phyloP scores from a whole-genome alignment of 306 rosid genomes.

The Medicago truncatula region MtrunA17r5.0-ANR NC_053047.1:9087001-9087500 shows the following conservation, averaged over 20 bases:
- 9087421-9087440: too few relatives aligned
- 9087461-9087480: too few relatives aligned
- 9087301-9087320: too few relatives aligned
- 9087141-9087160: constrained; percentile 30
- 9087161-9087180: constrained; percentile 44
- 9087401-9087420: too few relatives aligned
- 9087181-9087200: constrained; percentile 37
- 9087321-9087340: too few relatives aligned
- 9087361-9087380: too few relatives aligned
- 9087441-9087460: too few relatives aligned
- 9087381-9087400: too few relatives aligned
- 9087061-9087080: constrained; percentile 40
- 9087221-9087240: constrained; percentile 43
- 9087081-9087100: constrained; percentile 23
- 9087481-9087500: too few relatives aligned
- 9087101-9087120: constrained; percentile 17
- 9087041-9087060: constrained; percentile 1
- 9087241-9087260: constrained; percentile 31
- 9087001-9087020: constrained; percentile 43
- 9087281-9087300: too few relatives aligned
- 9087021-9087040: constrained; percentile 47
- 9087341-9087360: too few relatives aligned
- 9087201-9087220: constrained; percentile 38
- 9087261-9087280: constrained; percentile 5
- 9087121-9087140: constrained; percentile 52